Percentiles rank a stretch among this genome's conserved stretches.
These are phyloP conservation scores for Colletotrichum truncatum DNA, from an alignment of 2,329 filamentous ascomycete genomes.

Conservation along the genomic window DNA sequence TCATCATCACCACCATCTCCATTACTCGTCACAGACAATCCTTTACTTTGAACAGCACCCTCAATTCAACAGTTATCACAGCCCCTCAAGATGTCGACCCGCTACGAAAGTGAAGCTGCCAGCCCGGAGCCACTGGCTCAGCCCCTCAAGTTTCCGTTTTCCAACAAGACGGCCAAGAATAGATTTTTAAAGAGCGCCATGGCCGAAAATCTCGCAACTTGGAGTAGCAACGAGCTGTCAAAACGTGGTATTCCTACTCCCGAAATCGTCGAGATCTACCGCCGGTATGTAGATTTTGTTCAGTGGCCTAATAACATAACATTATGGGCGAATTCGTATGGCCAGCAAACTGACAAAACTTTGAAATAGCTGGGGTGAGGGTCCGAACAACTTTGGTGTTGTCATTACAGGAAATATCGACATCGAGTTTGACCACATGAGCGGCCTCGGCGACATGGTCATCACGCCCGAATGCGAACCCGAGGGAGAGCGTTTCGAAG, in stretches of 20 bases:
- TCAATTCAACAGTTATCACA: not conserved
- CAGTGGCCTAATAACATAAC: too few species aligned
- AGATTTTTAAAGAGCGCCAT: constrained; percentile 75
- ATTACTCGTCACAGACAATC: too few species aligned
- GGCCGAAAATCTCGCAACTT: constrained; percentile 71
- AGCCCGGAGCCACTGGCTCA: constrained; percentile 43
- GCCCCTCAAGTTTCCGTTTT: constrained; percentile 59
- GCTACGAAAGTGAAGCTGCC: constrained; percentile 6
- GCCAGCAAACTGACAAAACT: not conserved
- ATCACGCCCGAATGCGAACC: constrained; percentile 62
- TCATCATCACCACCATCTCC: not conserved
- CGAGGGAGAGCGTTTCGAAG: constrained; percentile 68
- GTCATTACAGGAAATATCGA: constrained; percentile 73
- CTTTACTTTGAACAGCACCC: too few species aligned
- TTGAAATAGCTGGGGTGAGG: constrained; percentile 62
- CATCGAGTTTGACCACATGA: constrained; percentile 68
- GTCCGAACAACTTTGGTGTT: constrained; percentile 54
- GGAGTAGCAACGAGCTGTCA: constrained; percentile 61
- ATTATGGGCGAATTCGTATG: too few species aligned
- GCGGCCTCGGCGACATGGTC: constrained; percentile 65
- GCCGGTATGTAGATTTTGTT: constrained; percentile 47
- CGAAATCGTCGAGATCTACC: constrained; percentile 62
- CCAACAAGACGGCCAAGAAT: constrained; percentile 66
- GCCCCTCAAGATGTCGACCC: not conserved
- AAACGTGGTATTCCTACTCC: constrained; percentile 54